A percentile compares a stretch with the other conserved stretches of the same genome.
phyloP scores from a whole-genome alignment of 83 land plant genomes.

The Diphasiastrum complanatum region DNA sequence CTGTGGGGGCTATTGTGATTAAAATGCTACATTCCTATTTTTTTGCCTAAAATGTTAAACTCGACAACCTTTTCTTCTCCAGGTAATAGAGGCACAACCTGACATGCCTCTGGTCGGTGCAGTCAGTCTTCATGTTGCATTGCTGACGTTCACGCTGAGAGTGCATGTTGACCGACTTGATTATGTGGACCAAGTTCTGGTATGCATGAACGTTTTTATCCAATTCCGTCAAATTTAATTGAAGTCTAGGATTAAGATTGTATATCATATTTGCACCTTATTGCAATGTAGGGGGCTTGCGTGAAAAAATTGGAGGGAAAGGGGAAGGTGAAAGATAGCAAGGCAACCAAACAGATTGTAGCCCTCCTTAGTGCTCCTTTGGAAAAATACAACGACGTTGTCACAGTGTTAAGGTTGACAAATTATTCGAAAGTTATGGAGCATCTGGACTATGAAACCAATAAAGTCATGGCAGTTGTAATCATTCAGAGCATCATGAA shows the following conservation, averaged over 20 bases:
- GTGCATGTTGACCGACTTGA: slow-evolving; percentile 10
- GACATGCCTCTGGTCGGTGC: slow-evolving; percentile 14
- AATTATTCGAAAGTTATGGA: slow-evolving; percentile 10
- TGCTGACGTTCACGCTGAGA: slow-evolving; percentile 8
- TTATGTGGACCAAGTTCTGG: slow-evolving; percentile 17
- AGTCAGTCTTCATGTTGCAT: slow-evolving; percentile 8
- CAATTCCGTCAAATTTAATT: neutral
- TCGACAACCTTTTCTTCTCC: too few species aligned
- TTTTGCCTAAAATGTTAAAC: too few species aligned
- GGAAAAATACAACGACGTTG: slow-evolving; percentile 16
- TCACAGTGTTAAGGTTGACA: slow-evolving; percentile 9
- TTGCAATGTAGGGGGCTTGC: slow-evolving; percentile 5
- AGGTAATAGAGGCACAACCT: slow-evolving; percentile 17
- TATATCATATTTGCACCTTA: neutral
- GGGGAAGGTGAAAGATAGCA: slow-evolving; percentile 15
- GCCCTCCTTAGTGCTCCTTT: slow-evolving; percentile 11
- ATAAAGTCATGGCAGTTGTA: slow-evolving; percentile 2
- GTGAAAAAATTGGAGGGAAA: slow-evolving; percentile 9
- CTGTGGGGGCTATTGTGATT: too few species aligned
- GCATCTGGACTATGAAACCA: slow-evolving; percentile 9
- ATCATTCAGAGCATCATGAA: slow-evolving; percentile 13
- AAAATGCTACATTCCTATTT: too few species aligned
- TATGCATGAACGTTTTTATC: neutral
- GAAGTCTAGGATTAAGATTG: too few species aligned
- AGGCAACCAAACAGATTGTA: slow-evolving; percentile 7